Evolutionary conservation across 495 filamentous ascomycete genomes (phyloP), one percentile per base, ranked within the genome.

Genomic region (Podospora pseudocomata): DNA sequence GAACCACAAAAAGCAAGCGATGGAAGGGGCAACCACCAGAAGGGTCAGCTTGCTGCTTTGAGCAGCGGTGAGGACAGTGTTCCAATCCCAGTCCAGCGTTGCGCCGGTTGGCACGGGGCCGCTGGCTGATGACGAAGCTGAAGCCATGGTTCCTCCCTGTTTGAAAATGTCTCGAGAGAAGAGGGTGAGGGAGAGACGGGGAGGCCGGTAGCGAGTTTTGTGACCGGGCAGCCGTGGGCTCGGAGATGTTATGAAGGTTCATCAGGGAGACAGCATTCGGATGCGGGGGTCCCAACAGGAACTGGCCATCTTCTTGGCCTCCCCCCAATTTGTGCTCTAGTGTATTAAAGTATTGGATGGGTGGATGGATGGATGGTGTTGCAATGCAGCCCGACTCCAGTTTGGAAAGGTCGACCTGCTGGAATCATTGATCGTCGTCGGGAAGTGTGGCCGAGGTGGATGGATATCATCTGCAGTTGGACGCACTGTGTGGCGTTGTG

Each of bases 1-100:
- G 49, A 74, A 74, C 74, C 74, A 76, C 30, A 72, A 26, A 27
- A 76, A 76, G 3, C 66, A 9, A 13, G 70, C 58, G 20, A 70
- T 54, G 6, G 55, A 49, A 16, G 66, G 63, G 4, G 59, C 66
- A 18, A 68, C 53, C 4, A 68, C 63, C 1, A 68, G 5, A 58
- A 63, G n/a, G 34, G 44, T 63, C 16, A 68, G 54, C 64, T 71
- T 71, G 66, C 49, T 39, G 32, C 26, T 20, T 54, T 65, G 67
- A 54, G 55, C 60, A 54, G 32, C 55, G 53, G 30, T 44, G 39
- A 71, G 34, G 23, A 68, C n/a, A 1, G 54, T 5, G 20, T n/a
- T 55, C 39, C 60, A 6, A 32, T 69, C 67, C 34, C 63, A 56
- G 9, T 63, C 60, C 55, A 26, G n/a, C n/a, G 55, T 26, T 26